phyloP scores from a whole-genome alignment of 306 rosid genomes.

The Quercus agrifolia region DNA sequence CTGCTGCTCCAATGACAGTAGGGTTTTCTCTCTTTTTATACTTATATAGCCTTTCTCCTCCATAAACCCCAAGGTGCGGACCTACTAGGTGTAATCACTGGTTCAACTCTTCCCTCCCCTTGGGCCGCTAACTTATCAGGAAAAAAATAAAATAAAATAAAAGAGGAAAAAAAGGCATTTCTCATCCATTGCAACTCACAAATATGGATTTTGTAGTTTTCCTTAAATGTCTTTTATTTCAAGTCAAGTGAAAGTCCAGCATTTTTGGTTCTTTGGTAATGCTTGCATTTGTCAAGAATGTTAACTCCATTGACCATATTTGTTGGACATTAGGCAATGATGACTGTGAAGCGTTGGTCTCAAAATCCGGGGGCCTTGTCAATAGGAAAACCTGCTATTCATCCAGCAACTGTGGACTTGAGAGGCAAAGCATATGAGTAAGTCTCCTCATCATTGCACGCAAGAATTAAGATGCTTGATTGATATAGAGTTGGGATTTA shows the following conservation, averaged over 20 bases:
- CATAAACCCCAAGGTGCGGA: neutral
- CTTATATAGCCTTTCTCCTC: neutral
- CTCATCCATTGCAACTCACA: neutral
- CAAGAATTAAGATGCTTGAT: neutral
- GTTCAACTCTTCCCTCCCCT: no score
- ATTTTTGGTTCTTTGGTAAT: neutral
- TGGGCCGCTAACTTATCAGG: no score
- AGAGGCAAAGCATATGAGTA: constrained; percentile 98
- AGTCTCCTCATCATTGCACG: constrained; percentile 20
- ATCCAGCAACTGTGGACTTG: constrained; percentile 92
- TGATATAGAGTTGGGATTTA: neutral
- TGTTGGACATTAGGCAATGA: constrained; percentile 65
- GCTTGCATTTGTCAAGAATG: neutral
- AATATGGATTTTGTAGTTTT: neutral
- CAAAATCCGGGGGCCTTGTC: constrained; percentile 75
- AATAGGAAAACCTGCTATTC: constrained; percentile 94
- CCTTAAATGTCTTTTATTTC: neutral
- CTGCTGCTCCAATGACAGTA: constrained; percentile 90
- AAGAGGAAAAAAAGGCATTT: neutral
- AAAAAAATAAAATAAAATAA: no score
- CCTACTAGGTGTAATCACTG: no score
- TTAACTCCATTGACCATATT: constrained; percentile 15
- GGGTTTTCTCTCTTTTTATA: constrained; percentile 17
- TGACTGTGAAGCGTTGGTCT: constrained; percentile 94
- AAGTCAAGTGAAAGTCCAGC: neutral